A percentile compares a stretch with the other conserved stretches of the same genome.
Evolutionary conservation across 1,284 basidiomycete genomes (phyloP).

Genomic region (Xerocomus cyaneibrunnescens): DNA sequence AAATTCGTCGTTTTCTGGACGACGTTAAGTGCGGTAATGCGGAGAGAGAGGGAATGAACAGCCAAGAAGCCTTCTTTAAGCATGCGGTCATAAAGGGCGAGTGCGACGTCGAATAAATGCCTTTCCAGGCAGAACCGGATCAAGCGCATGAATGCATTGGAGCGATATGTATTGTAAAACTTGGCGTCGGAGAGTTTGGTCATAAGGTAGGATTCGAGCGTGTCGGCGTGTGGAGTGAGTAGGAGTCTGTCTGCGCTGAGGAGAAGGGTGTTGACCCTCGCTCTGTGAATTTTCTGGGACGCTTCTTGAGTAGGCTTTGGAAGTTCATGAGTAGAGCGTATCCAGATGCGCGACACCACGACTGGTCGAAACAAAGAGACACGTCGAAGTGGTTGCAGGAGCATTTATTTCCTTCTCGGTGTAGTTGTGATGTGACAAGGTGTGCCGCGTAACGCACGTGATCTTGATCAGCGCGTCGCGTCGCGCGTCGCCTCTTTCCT

Average conservation of each 20-base stretch:
- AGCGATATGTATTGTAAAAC: constrained; percentile 32
- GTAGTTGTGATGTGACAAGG: constrained; percentile 20
- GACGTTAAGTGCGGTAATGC: constrained; percentile 39
- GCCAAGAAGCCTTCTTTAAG: constrained; percentile 39
- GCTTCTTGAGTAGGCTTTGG: background rate
- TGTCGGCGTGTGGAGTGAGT: constrained; percentile 21
- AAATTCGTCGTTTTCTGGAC: constrained; percentile 14
- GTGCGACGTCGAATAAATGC: constrained; percentile 38
- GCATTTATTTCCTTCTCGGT: background rate
- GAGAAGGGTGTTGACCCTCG: constrained; percentile 29
- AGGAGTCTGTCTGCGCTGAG: constrained; percentile 30
- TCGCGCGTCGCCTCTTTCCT: constrained; percentile 3
- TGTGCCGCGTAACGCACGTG: background rate
- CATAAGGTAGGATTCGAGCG: constrained; percentile 25
- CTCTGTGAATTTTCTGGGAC: constrained; percentile 21
- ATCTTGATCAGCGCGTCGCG: constrained; percentile 1
- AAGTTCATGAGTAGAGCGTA: background rate
- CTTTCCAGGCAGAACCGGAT: constrained; percentile 30
- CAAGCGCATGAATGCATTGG: constrained; percentile 27
- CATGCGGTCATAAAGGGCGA: constrained; percentile 44
- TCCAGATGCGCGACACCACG: constrained; percentile 5
- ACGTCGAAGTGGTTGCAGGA: constrained; percentile 8
- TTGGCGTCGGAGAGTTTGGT: constrained; percentile 24
- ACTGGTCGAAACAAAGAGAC: constrained; percentile 3
- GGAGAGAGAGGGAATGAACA: constrained; percentile 39